phyloP scores from a whole-genome alignment of 2,329 filamentous ascomycete genomes.

The Stagonosporopsis cucurbitacearum region DNA sequence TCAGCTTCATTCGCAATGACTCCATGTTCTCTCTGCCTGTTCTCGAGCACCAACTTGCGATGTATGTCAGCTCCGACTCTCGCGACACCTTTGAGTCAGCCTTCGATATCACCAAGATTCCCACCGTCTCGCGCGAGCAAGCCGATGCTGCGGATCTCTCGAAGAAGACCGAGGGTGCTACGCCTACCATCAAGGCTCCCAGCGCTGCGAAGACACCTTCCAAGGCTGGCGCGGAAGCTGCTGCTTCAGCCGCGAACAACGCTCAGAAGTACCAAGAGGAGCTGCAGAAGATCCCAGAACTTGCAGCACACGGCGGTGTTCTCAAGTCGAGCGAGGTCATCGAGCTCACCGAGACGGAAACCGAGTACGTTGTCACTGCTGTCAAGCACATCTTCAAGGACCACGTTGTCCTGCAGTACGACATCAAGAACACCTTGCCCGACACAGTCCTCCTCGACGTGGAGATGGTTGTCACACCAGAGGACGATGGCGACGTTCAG shows the following conservation, averaged over 20 bases:
- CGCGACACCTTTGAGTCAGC: constrained; percentile 82
- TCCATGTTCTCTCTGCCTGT: constrained; percentile 94
- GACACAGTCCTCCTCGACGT: constrained; percentile 65
- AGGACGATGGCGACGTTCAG: constrained; percentile 76
- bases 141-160: constrained; percentile 94
- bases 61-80: constrained; percentile 94
- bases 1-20: constrained; percentile 92
- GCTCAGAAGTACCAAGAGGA: constrained; percentile 90
- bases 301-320: constrained; percentile 85
- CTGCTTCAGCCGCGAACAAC: constrained; percentile 76
- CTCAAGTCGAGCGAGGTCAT: constrained; percentile 88
- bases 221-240: constrained; percentile 73
- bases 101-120: constrained; percentile 90
- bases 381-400: constrained; percentile 99
- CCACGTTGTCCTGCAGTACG: constrained; percentile 93
- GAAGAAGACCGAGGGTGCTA: constrained; percentile 93
- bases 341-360: constrained; percentile 95
- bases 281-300: constrained; percentile 85
- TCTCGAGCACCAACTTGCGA: constrained; percentile 95
- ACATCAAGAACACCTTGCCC: constrained; percentile 95
- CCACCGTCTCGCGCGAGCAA: constrained; percentile 93
- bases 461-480: constrained; percentile 78
- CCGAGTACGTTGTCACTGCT: constrained; percentile 91
- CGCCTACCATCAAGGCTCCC: constrained; percentile 92
- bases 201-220: constrained; percentile 77